These are phyloP conservation scores for Xylariaceae sp. DNA, from an alignment of 2,329 filamentous ascomycete species.

Conservation along the genomic window DNA sequence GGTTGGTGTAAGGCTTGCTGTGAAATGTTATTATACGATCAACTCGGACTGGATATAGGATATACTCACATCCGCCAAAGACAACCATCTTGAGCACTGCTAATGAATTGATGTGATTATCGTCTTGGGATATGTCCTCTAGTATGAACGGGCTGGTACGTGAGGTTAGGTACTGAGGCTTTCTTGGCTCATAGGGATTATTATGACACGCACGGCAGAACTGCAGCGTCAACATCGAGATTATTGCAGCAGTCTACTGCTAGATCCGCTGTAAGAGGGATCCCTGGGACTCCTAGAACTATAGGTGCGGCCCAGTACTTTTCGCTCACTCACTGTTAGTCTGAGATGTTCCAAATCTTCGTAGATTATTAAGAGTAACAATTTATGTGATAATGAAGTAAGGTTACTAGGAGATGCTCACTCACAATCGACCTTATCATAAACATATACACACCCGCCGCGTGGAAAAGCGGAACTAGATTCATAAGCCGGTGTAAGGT, in stretches of 20 bases:
- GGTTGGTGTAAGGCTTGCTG: not conserved
- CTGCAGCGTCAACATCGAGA: constrained; percentile 25
- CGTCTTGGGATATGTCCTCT: constrained; percentile 11
- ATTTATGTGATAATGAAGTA: too few species aligned
- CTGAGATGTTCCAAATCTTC: too few species aligned
- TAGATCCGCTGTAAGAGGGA: constrained; percentile 35
- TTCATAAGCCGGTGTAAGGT: too few species aligned
- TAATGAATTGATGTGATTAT: constrained; percentile 1
- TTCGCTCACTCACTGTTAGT: too few species aligned
- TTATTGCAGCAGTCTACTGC: constrained; percentile 32
- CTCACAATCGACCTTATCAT: constrained; percentile 21
- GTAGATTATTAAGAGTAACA: too few species aligned
- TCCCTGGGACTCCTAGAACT: constrained; percentile 31
- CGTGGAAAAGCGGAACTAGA: constrained; percentile 17
- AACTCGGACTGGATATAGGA: constrained; percentile 29
- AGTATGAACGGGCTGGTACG: constrained; percentile 2
- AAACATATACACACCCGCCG: constrained; percentile 14
- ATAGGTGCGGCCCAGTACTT: constrained; percentile 31
- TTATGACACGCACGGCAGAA: constrained; percentile 35
- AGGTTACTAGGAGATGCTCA: too few species aligned
- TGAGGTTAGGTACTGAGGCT: too few species aligned
- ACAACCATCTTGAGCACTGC: constrained; percentile 7
- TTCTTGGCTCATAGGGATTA: too few species aligned
- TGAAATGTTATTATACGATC: not conserved
- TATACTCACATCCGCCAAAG: constrained; percentile 12